These are phyloP conservation scores for Fusarium concolor DNA, from an alignment of 2,329 filamentous ascomycete genomes.

Conservation along the genomic window DNA sequence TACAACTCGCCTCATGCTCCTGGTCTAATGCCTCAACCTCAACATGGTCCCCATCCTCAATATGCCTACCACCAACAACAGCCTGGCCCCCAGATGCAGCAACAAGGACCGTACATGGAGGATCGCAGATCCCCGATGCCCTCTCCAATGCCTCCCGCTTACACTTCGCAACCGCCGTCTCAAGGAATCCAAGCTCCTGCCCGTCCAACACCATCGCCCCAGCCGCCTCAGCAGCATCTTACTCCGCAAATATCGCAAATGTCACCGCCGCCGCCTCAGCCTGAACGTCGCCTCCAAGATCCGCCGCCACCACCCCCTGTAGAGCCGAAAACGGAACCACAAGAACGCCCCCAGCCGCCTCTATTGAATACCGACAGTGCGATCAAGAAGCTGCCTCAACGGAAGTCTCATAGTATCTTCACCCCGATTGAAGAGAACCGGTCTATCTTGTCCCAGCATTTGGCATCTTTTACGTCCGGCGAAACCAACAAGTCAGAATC, in stretches of 20 bases:
- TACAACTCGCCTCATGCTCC: slow-evolving; percentile 71
- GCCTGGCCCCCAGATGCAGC: slow-evolving; percentile 51
- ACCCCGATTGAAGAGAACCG: slow-evolving; percentile 95
- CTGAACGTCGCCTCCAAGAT: slow-evolving; percentile 60
- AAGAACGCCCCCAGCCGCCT: slow-evolving; percentile 59
- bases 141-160: slow-evolving; percentile 75
- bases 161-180: slow-evolving; percentile 68
- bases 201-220: slow-evolving; percentile 69
- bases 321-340: slow-evolving; percentile 62
- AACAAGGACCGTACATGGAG: slow-evolving; percentile 76
- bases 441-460: slow-evolving; percentile 88
- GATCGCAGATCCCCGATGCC: slow-evolving; percentile 67
- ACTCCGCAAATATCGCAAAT: slow-evolving; percentile 62
- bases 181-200: slow-evolving; percentile 58
- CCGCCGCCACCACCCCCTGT: slow-evolving; percentile 64
- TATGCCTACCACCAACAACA: slow-evolving; percentile 42
- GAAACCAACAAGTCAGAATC: slow-evolving; percentile 59
- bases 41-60: slow-evolving; percentile 34
- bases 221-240: slow-evolving; percentile 65
- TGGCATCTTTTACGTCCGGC: slow-evolving; percentile 70
- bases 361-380: slow-evolving; percentile 63
- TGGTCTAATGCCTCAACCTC: slow-evolving; percentile 41
- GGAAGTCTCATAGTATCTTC: slow-evolving; percentile 92
- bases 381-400: slow-evolving; percentile 75
- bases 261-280: slow-evolving; percentile 64